phyloP scores from a whole-genome alignment of 2,329 filamentous ascomycete species.

The Tolypocladium cylindrosporum region DNA sequence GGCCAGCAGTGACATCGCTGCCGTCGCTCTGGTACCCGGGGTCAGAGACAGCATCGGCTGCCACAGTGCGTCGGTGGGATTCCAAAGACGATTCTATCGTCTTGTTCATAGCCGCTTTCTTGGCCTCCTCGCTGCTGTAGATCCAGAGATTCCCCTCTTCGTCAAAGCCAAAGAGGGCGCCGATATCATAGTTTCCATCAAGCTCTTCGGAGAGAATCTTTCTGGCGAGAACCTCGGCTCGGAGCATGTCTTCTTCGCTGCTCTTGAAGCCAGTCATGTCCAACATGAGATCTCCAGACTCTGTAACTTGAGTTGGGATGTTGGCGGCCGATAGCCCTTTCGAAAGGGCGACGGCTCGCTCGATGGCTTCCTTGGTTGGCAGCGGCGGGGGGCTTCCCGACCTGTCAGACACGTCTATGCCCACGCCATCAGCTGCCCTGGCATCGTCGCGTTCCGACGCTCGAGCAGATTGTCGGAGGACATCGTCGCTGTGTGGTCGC shows the following conservation, averaged over 20 bases:
- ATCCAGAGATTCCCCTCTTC: conserved; percentile 98
- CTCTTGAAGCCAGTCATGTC: conserved; percentile 97
- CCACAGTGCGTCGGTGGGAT: conserved; percentile 37
- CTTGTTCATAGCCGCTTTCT: conserved; percentile 70
- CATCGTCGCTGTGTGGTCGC: conserved; percentile 44
- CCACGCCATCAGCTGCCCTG: conserved; percentile 26
- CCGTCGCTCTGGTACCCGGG: conserved; percentile 94
- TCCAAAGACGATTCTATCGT: conserved; percentile 42
- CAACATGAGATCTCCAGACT: conserved; percentile 88
- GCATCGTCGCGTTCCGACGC: conserved; percentile 22
- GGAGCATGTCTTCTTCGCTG: conserved; percentile 82
- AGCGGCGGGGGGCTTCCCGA: conserved; percentile 72
- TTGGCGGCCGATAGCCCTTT: conserved; percentile 82
- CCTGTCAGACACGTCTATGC: conserved; percentile 36
- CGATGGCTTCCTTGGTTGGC: conserved; percentile 63
- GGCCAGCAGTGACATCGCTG: conserved; percentile 46
- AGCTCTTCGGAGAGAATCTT: conserved; percentile 89
- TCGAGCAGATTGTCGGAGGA: conserved; percentile 38
- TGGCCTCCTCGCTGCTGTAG: conserved; percentile 94
- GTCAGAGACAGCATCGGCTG: conserved; percentile 78
- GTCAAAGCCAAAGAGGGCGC: conserved; percentile 87
- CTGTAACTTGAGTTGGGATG: conserved; percentile 86
- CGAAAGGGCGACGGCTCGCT: conserved; percentile 74
- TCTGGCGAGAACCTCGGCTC: conserved; percentile 85
- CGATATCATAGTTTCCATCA: conserved; percentile 92